Evolutionary conservation across 495 filamentous ascomycete genomes (phyloP).

Genomic region (Zalerion maritima): DNA sequence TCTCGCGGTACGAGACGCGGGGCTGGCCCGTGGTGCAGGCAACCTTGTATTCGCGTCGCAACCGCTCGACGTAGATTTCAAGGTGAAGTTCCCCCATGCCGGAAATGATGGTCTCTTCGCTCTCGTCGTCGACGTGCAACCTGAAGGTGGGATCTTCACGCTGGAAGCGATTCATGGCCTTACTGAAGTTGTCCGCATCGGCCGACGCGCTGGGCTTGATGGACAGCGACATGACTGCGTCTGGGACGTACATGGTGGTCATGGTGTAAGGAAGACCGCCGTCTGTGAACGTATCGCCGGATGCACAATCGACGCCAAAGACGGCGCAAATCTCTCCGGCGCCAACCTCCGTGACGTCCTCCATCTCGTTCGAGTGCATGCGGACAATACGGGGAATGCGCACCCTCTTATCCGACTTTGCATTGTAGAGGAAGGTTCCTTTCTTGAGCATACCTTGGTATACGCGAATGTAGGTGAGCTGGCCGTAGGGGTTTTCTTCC

Average conservation of each 20-base stretch:
- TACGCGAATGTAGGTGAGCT: slow-evolving; percentile 96
- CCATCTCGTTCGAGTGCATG: slow-evolving; percentile 99
- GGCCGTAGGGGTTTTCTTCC: slow-evolving; percentile 96
- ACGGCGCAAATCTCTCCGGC: slow-evolving; percentile 98
- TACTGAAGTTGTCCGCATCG: slow-evolving; percentile 88
- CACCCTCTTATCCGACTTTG: slow-evolving; percentile 86
- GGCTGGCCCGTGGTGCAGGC: slow-evolving; percentile 92
- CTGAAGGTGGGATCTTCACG: slow-evolving; percentile 97
- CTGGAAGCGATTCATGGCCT: slow-evolving; percentile 98
- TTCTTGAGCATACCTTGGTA: slow-evolving; percentile 90
- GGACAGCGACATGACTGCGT: slow-evolving; percentile 93
- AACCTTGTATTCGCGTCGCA: slow-evolving; percentile 93
- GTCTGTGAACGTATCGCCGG: slow-evolving; percentile 96
- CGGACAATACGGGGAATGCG: slow-evolving; percentile 95
- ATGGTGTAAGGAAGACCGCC: slow-evolving; percentile 86
- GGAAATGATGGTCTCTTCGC: slow-evolving; percentile 89
- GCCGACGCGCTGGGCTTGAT: slow-evolving; percentile 94
- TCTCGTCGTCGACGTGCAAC: slow-evolving; percentile 79
- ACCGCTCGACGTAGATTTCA: slow-evolving; percentile 95
- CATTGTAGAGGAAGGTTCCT: slow-evolving; percentile 83
- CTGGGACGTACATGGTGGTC: slow-evolving; percentile 98
- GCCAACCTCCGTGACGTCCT: slow-evolving; percentile 80
- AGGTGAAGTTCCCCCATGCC: slow-evolving; percentile 98
- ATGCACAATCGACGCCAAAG: slow-evolving; percentile 96
- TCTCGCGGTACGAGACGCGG: slow-evolving; percentile 96